A percentile compares a stretch with the other conserved stretches of the same genome.
These are phyloP conservation scores for Fusarium setosum DNA, from an alignment of 2,329 filamentous ascomycete genomes.

Conservation along the genomic window DNA sequence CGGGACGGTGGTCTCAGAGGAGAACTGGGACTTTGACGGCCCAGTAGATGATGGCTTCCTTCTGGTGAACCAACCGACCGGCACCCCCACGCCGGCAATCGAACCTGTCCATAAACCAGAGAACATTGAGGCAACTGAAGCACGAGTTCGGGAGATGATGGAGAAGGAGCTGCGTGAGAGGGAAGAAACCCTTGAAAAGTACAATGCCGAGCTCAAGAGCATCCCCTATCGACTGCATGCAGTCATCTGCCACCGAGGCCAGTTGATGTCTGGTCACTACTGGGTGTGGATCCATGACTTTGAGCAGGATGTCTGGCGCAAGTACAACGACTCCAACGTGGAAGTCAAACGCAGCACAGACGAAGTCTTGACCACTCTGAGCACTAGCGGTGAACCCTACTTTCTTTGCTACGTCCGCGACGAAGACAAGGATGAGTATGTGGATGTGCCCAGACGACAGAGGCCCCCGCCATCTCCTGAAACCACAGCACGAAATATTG, in stretches of 20 bases:
- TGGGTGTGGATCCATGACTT: constrained; percentile 98
- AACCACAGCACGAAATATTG: constrained; percentile 17
- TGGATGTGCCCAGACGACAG: constrained; percentile 57
- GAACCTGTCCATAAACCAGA: constrained; percentile 15
- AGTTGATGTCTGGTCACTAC: constrained; percentile 84
- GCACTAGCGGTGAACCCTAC: constrained; percentile 80
- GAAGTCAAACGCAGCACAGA: constrained; percentile 72
- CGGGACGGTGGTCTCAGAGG: constrained; percentile 24
- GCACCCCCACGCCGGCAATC: not conserved
- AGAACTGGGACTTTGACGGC: constrained; percentile 54
- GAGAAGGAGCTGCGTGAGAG: constrained; percentile 52
- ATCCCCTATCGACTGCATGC: constrained; percentile 87
- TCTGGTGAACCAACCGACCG: constrained; percentile 38
- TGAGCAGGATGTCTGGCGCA: constrained; percentile 82
- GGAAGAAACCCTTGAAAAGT: constrained; percentile 41
- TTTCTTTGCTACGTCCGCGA: constrained; percentile 87
- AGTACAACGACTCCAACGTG: constrained; percentile 92
- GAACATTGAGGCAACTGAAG: constrained; percentile 37
- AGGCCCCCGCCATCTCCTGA: constrained; percentile 25
- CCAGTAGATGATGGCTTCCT: constrained; percentile 51
- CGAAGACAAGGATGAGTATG: constrained; percentile 66
- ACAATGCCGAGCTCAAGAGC: constrained; percentile 64
- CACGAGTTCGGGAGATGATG: constrained; percentile 56
- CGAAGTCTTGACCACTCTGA: constrained; percentile 76
- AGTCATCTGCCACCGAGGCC: constrained; percentile 89